Conservation (phyloP, 441 rosid species). For the Biscutella laevigata region DNA sequence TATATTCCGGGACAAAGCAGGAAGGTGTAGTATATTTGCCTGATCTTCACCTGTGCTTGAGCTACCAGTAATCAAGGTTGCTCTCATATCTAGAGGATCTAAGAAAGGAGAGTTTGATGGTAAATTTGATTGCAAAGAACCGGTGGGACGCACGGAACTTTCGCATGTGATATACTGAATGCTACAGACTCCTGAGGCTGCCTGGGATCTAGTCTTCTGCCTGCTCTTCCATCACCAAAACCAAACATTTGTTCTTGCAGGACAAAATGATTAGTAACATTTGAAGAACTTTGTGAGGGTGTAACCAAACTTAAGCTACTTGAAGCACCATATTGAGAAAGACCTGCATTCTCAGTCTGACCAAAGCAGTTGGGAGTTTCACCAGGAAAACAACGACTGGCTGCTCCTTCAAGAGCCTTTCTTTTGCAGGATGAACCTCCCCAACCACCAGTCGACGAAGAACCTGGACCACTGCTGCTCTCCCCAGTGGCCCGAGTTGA, state of each 20-base stretch:
- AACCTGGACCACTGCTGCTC: conserved; percentile 36
- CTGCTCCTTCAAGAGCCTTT: conserved; percentile 74
- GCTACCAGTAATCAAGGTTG: conserved; percentile 21
- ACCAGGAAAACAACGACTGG: conserved; percentile 49
- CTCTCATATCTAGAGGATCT: conserved; percentile 40
- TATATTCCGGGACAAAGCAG: conserved; percentile 29
- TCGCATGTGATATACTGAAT: conserved; percentile 39
- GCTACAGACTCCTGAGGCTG: conserved; percentile 45
- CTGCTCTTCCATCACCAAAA: conserved; percentile 36
- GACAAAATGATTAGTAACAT: conserved; percentile 31
- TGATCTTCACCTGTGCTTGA: conserved; percentile 26
- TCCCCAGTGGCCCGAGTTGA: conserved; percentile 46
- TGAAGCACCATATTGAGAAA: conserved; percentile 39
- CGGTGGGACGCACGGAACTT: conserved; percentile 31
- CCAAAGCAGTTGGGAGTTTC: conserved; percentile 45
- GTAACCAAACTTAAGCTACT: conserved; percentile 55
- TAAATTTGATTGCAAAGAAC: conserved; percentile 32
- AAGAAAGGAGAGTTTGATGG: conserved; percentile 25
- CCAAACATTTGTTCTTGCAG: conserved; percentile 40
- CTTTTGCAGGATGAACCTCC: conserved; percentile 82
- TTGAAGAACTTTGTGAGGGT: conserved; percentile 35
- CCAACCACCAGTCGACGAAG: conserved; percentile 55
- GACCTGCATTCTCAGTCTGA: conserved; percentile 37
- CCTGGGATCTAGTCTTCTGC: conserved; percentile 38
- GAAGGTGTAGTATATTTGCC: conserved; percentile 19